Evolutionary conservation across 352 stramenopile species (phyloP), one percentile per base, ranked within the genome.

Genomic region (Phytophthora cryptogea): DNA sequence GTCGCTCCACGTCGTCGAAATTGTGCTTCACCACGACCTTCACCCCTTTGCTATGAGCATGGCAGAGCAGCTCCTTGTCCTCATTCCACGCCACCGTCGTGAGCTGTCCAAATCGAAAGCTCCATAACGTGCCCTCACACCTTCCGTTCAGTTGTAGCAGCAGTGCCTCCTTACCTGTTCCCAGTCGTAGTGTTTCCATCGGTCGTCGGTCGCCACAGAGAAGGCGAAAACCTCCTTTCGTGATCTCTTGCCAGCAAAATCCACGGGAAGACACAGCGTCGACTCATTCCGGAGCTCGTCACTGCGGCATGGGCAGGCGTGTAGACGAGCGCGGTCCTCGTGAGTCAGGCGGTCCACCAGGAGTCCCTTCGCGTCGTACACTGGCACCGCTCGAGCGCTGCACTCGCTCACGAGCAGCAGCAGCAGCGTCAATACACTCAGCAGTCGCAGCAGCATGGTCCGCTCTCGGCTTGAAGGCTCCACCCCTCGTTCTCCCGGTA

Each of bases 61-160:
- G 76, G 33, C 86, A 95, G 8, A 95, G 72, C 56, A 95, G 59
- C 20, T 88, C 67, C 62, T 91, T 90, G 68, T 95, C 78, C 32
- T 85, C 68, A 27, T 95, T 92, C 86, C 86, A 95, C 28, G 86
- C 86, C 27, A 95, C 76, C 0, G 86, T 95, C 14, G 86, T 95
- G 26, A 93, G 61, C 69, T 88, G 31, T 16, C n/a, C 37, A 43
- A 43, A 43, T 37, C 27, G 26, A 13, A 39, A 39, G 8, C 9
- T 39, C 27, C 41, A 14, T 11, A 11, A 50, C 16, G 8, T 26
- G 16, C 27, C 14, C 14, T 10, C 36, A 42, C 36, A 45, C 37
- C 5, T n/a, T 43, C 8, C 40, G 16, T 51, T 45, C 26, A 23
- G 20, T 23, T 23, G 20, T 23, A 23, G 20, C 20, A 46, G 37